phyloP scores from a whole-genome alignment of 2,329 filamentous ascomycete genomes.

The Coniochaeta sp. region DNA sequence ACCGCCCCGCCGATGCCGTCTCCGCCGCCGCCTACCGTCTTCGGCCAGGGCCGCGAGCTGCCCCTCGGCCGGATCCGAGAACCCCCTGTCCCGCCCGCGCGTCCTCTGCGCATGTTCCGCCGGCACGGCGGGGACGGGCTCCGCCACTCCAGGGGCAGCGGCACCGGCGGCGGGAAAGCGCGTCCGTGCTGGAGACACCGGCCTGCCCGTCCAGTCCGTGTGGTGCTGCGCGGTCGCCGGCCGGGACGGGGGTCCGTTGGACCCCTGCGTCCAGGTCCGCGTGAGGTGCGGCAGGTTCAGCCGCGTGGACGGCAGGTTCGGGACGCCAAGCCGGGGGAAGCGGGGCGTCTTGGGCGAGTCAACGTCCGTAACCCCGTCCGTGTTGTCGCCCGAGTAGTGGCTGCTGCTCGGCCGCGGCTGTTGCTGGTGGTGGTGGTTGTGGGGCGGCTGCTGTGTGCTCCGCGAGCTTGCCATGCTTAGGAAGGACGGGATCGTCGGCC shows the following conservation, averaged over 20 bases:
- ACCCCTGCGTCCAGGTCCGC: conserved; percentile 29
- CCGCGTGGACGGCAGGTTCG: conserved; percentile 31
- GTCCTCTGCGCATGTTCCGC: neutral
- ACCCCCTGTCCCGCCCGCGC: conserved; percentile 13
- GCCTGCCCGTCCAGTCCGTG: conserved; percentile 1
- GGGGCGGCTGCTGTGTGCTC: neutral
- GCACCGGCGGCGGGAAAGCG: neutral
- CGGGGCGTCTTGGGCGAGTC: conserved; percentile 40
- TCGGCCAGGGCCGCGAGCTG: conserved; percentile 37
- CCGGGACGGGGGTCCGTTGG: conserved; percentile 20
- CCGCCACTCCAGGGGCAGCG: conserved; percentile 2
- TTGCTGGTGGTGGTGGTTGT: conserved; percentile 1
- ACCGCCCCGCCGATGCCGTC: conserved; percentile 11
- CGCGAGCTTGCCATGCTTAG: conserved; percentile 10
- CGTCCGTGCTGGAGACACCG: neutral
- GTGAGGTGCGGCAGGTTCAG: conserved; percentile 33
- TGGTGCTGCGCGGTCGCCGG: conserved; percentile 13
- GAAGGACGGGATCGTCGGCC: conserved; percentile 20
- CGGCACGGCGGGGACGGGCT: conserved; percentile 10
- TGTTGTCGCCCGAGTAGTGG: conserved; percentile 16
- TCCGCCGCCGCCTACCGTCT: conserved; percentile 28
- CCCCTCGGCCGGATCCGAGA: conserved; percentile 40
- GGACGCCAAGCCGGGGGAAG: conserved; percentile 25
- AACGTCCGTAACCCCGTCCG: conserved; percentile 9
- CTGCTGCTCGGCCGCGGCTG: conserved; percentile 17